Evolutionary conservation across 805 yeast genomes (phyloP).

Genomic region (Cyberlindnera mississippiensis): DNA sequence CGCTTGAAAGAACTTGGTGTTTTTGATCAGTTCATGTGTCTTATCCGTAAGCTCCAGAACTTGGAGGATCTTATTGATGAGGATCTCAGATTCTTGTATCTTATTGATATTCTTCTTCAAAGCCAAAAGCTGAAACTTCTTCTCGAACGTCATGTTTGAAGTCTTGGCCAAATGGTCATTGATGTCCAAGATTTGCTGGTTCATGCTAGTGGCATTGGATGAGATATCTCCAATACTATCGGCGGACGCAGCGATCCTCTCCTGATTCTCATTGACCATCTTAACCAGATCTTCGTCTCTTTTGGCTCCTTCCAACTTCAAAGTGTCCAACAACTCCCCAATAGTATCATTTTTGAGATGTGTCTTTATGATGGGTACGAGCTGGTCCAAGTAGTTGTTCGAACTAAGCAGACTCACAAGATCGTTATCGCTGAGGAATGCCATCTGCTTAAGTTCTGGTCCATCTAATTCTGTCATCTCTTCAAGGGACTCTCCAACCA

Average conservation of each 20-base stretch:
- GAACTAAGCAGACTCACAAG: constrained; percentile 33
- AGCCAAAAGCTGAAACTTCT: constrained; percentile 56
- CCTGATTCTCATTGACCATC: constrained; percentile 58
- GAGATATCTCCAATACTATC: constrained; percentile 61
- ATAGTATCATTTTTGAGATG: constrained; percentile 54
- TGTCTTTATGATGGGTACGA: constrained; percentile 69
- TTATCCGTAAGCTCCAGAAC: constrained; percentile 83
- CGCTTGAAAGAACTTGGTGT: constrained; percentile 78
- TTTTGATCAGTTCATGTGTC: constrained; percentile 74
- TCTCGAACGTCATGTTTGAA: constrained; percentile 58
- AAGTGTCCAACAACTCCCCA: constrained; percentile 48
- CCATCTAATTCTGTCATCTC: constrained; percentile 1
- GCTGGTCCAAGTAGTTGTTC: constrained; percentile 72
- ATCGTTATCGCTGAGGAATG: constrained; percentile 23
- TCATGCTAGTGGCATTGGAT: constrained; percentile 49
- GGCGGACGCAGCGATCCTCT: constrained; percentile 52
- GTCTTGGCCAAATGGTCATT: constrained; percentile 56
- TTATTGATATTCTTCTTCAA: constrained; percentile 61
- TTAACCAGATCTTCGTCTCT: constrained; percentile 62
- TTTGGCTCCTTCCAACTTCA: constrained; percentile 53
- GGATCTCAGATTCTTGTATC: constrained; percentile 65
- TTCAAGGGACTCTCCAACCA: no score
- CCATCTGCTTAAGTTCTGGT: constrained; percentile 12
- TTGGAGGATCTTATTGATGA: constrained; percentile 69
- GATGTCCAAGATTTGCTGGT: constrained; percentile 51